phyloP scores from a whole-genome alignment of 768 basidiomycete species.

The Holtermannia corniformis region DNA sequence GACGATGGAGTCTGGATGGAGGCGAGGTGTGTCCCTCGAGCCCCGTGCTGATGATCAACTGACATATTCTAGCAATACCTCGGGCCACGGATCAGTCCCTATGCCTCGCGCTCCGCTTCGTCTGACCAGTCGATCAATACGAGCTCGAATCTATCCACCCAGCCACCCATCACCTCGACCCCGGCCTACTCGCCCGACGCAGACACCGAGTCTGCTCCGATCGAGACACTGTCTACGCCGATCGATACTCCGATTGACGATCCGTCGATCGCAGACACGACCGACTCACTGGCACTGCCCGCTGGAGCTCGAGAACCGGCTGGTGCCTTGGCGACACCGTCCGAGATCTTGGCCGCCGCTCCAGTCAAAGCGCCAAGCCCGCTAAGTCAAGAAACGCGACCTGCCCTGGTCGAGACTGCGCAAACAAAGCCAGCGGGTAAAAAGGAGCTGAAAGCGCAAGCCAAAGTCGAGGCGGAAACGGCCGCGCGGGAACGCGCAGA shows the following conservation, averaged over 20 bases:
- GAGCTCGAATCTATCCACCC: slow-evolving; percentile 23
- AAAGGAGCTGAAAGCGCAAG: slow-evolving; percentile 32
- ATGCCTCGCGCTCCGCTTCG: slow-evolving; percentile 20
- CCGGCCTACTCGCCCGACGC: no score
- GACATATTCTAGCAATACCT: slow-evolving; percentile 10
- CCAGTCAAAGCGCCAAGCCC: slow-evolving; percentile 10
- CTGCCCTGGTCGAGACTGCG: not conserved
- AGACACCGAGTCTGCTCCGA: slow-evolving; percentile 21
- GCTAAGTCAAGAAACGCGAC: slow-evolving; percentile 11
- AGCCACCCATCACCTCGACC: slow-evolving; percentile 17
- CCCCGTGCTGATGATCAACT: not conserved
- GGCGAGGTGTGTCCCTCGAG: slow-evolving; percentile 25
- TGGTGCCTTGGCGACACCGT: not conserved
- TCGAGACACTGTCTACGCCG: slow-evolving; percentile 7
- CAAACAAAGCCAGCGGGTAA: slow-evolving; percentile 20
- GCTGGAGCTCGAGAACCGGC: not conserved
- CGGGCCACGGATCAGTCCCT: slow-evolving; percentile 18
- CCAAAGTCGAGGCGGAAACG: slow-evolving; percentile 20
- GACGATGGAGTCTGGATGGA: slow-evolving; percentile 32
- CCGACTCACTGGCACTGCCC: not conserved
- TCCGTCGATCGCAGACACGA: slow-evolving; percentile 3
- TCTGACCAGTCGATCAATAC: slow-evolving; percentile 11
- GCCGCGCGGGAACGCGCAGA: slow-evolving; percentile 22
- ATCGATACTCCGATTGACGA: slow-evolving; percentile 12
- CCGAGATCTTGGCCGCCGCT: not conserved